These are phyloP conservation scores for Saturnispora saitoi DNA, from an alignment of 805 yeast genomes.

Conservation along the genomic window DNA sequence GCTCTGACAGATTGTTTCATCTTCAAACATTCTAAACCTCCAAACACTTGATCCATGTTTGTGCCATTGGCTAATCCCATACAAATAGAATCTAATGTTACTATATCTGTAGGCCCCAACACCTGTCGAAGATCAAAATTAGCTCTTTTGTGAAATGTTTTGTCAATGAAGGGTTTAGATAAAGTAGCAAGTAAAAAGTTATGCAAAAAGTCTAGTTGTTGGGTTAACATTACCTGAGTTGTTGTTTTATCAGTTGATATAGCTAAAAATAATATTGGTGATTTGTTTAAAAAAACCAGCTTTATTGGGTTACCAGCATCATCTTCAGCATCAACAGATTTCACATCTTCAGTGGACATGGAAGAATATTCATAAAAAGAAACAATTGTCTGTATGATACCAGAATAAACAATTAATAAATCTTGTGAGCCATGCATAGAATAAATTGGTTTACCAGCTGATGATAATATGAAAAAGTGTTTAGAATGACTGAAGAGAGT, in stretches of 20 bases:
- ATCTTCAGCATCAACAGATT: conserved; percentile 42
- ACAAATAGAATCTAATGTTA: conserved; percentile 60
- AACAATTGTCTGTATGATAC: conserved; percentile 71
- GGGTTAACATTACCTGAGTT: conserved; percentile 35
- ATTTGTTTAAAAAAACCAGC: conserved; percentile 51
- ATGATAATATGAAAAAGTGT: conserved; percentile 70
- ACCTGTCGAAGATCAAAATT: conserved; percentile 76
- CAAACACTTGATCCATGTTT: conserved; percentile 52
- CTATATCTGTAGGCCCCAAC: conserved; percentile 65
- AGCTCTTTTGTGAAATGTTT: conserved; percentile 59
- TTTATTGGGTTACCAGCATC: conserved; percentile 28
- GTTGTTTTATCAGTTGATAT: conserved; percentile 50
- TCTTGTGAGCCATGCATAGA: conserved; percentile 69
- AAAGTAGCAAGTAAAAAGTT: conserved; percentile 74
- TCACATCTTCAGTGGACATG: conserved; percentile 31
- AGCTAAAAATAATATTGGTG: conserved; percentile 70
- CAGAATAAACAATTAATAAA: conserved; percentile 60
- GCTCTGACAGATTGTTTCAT: conserved; percentile 50
- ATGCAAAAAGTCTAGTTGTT: conserved; percentile 66
- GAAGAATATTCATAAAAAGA: conserved; percentile 50
- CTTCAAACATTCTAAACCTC: conserved; percentile 56
- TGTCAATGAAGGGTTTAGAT: conserved; percentile 68
- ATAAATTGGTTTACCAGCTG: conserved; percentile 86
- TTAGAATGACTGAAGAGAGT: conserved; percentile 36
- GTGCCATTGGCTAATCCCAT: conserved; percentile 39